Base-by-base conservation (phyloP, 179 eudicot species). In the Pouteria campechiana region DNA sequence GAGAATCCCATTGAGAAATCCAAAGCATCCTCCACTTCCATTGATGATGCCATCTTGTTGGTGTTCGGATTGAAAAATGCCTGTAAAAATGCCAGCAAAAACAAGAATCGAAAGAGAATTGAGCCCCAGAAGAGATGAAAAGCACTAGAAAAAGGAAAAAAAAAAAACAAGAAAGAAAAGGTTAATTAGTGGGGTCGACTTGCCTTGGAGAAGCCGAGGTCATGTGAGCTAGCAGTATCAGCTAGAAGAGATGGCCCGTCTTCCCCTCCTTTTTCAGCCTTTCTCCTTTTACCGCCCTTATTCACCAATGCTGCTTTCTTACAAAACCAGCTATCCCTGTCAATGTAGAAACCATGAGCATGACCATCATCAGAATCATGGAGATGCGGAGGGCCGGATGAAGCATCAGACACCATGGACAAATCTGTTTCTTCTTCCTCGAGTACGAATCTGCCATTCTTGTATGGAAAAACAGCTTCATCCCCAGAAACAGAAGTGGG, bases 401-500 rank as follows among this genome's bases (percentile, higher is more conserved):
- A 84, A 17, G 90, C 95, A 64, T 83, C 94, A 14, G 94, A 83
- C 11, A 83, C 81, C 94, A 83, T 83, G 0, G 94, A 83, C 53
- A 76, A 48, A 46, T 81, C 83, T 39, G 78, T 81, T 21, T 71
- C 76, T 12, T 68, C 79, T 5, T 61, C 73, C 12, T 45, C 57
- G 0, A 49, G 12, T 41, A 49, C 47, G 1, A 32, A 16, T 21
- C 41, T 21, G 30, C 36, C 6, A 48, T 32, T 41, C 16, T 48
- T 46, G 18, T 44, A 43, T 25, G 31, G 48, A 21, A 48, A 41
- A 34, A 1, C 10, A 25, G 49, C 27, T 25, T 31, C 43, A 46
- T 20, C 21, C 17, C 18, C 23, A 15, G 25, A 39, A 1, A 17
- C 48, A 17, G 54, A 17, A 50, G 37, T 46, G 33, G 64, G 33